Conservation (phyloP, 306 rosid species). For the Vigna angularis region DNA sequence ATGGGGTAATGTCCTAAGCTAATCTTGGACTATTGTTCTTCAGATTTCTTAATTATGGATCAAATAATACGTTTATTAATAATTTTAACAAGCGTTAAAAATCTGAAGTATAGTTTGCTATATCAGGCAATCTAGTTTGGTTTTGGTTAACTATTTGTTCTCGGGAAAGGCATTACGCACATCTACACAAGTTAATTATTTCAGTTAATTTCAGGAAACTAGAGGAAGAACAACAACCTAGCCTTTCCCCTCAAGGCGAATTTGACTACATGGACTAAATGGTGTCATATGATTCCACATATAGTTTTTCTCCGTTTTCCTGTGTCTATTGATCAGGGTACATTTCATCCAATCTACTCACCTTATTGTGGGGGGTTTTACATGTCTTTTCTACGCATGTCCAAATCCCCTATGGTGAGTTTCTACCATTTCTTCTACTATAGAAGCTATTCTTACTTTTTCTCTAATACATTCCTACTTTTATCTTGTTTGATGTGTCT, state of each 20-base stretch:
- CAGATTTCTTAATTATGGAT: slow-evolving; percentile 32
- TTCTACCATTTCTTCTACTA: not conserved
- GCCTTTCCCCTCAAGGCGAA: not conserved
- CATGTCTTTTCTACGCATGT: not conserved
- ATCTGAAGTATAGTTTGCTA: slow-evolving; percentile 13
- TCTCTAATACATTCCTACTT: not conserved
- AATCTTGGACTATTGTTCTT: slow-evolving; percentile 29
- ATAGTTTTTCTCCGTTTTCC: not conserved
- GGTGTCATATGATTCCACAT: not conserved
- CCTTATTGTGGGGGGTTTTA: not conserved
- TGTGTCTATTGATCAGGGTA: not conserved
- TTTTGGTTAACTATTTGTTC: slow-evolving; percentile 2
- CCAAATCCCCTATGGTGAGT: not conserved
- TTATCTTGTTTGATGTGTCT: not conserved
- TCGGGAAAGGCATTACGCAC: slow-evolving; percentile 18
- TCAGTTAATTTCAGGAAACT: not conserved
- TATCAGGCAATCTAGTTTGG: not conserved
- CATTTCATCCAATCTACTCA: not conserved
- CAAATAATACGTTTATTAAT: slow-evolving; percentile 10
- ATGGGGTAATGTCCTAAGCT: slow-evolving; percentile 82
- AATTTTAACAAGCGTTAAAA: slow-evolving; percentile 24
- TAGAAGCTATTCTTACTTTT: not conserved
- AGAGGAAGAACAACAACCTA: not conserved
- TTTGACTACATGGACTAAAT: not conserved
- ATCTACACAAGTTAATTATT: slow-evolving; percentile 6